A percentile compares a stretch with the other conserved stretches of the same genome.
These are phyloP conservation scores for Aspergillus carlsbadensis DNA, from an alignment of 495 filamentous ascomycete species.

Conservation along the genomic window DNA sequence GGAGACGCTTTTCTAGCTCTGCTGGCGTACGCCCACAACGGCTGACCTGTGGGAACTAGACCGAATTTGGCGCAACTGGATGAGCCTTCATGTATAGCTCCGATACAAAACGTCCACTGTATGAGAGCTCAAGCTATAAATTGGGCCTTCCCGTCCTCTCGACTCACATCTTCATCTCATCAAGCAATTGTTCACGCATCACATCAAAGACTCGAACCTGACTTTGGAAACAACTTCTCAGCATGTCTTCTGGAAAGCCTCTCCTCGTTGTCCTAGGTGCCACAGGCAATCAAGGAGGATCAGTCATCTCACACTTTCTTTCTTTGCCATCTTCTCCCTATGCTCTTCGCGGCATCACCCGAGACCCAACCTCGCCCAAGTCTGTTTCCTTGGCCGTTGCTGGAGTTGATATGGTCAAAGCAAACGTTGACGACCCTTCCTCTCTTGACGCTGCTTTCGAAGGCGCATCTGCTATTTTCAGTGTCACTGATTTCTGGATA, in stretches of 20 bases:
- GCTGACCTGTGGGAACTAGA: not conserved
- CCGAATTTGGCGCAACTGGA: not conserved
- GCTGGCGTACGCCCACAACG: not conserved
- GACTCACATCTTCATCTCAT: not conserved
- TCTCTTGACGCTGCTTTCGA: conserved; percentile 43
- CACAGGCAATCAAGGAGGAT: conserved; percentile 41
- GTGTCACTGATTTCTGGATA: conserved; percentile 49
- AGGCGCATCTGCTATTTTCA: conserved; percentile 49
- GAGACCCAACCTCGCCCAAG: conserved; percentile 29
- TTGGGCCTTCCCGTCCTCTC: not conserved
- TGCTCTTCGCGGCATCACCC: conserved; percentile 5
- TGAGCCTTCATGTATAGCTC: too few species aligned
- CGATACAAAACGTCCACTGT: too few species aligned
- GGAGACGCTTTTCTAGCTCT: conserved; percentile 1
- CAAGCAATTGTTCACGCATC: not conserved
- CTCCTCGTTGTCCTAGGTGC: conserved; percentile 16
- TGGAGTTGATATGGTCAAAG: conserved; percentile 51
- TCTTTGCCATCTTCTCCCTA: conserved; percentile 5
- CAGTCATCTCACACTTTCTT: conserved; percentile 35
- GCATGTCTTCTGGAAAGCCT: conserved; percentile 2
- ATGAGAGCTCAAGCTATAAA: not conserved
- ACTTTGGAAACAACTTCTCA: not conserved
- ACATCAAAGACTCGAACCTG: not conserved
- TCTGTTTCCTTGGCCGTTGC: conserved; percentile 21
- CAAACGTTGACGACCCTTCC: conserved; percentile 38